Conservation (phyloP, 1,284 basidiomycete genomes). For the Ganoderma multipileum region DNA sequence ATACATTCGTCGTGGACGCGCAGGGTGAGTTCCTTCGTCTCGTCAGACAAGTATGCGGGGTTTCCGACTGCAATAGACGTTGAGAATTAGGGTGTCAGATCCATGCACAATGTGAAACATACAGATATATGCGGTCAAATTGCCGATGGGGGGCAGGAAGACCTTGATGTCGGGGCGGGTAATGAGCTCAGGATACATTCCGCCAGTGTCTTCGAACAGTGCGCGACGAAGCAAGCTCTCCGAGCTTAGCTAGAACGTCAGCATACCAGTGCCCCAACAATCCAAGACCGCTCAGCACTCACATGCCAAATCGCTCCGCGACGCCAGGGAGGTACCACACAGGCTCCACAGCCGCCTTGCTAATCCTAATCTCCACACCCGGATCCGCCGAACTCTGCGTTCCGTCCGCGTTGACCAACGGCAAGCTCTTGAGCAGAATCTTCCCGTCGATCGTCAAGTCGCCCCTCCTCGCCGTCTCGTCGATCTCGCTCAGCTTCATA, state of each 20-base stretch:
- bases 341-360: conserved; percentile 90
- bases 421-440: conserved; percentile 74
- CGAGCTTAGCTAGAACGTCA: conserved; percentile 53
- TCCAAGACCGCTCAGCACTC: conserved; percentile 39
- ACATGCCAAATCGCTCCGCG: conserved; percentile 89
- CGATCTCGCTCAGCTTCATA: conserved; percentile 92
- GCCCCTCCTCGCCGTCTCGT: conserved; percentile 80
- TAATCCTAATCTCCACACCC: conserved; percentile 88
- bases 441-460: conserved; percentile 84
- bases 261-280: neutral
- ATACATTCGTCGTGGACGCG: conserved; percentile 94
- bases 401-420: conserved; percentile 68
- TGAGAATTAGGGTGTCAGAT: neutral
- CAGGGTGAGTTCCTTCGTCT: conserved; percentile 87
- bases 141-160: conserved; percentile 95
- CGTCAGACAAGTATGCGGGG: conserved; percentile 80
- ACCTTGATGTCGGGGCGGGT: conserved; percentile 95
- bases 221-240: conserved; percentile 87
- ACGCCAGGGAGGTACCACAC: conserved; percentile 98
- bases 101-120: conserved; percentile 30
- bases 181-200: conserved; percentile 96
- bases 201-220: conserved; percentile 94
- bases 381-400: conserved; percentile 65
- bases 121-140: conserved; percentile 94
- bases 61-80: conserved; percentile 67